A percentile compares a stretch with the other conserved stretches of the same genome.
These are phyloP conservation scores for Talaromyces sp. DNA, from an alignment of 2,329 filamentous ascomycete species.

Conservation along the genomic window DNA sequence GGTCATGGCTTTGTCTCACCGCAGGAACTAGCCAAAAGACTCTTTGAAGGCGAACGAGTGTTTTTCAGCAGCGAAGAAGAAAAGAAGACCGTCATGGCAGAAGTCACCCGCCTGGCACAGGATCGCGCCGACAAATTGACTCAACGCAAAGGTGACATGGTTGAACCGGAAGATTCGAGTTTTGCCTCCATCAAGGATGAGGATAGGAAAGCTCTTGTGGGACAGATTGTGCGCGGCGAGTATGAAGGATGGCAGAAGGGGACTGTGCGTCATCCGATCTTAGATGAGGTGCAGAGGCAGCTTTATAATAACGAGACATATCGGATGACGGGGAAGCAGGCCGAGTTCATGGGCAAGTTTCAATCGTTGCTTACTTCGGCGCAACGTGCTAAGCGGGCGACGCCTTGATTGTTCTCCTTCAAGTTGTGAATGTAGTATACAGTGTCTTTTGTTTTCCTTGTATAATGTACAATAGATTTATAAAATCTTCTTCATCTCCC, in stretches of 20 bases:
- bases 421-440: constrained; percentile 4
- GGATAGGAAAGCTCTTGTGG: constrained; percentile 29
- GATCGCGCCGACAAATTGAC: constrained; percentile 34
- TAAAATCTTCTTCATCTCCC: not conserved
- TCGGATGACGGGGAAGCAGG: constrained; percentile 33
- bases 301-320: constrained; percentile 43
- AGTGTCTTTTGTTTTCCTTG: not conserved
- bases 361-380: constrained; percentile 33
- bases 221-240: constrained; percentile 32
- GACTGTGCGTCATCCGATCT: constrained; percentile 25
- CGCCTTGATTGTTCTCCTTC: not conserved
- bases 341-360: constrained; percentile 38
- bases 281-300: constrained; percentile 34
- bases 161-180: constrained; percentile 32
- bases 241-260: constrained; percentile 27
- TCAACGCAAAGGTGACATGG: constrained; percentile 36
- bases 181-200: constrained; percentile 28
- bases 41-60: constrained; percentile 38
- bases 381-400: constrained; percentile 27
- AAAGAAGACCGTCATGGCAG: constrained; percentile 33
- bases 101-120: constrained; percentile 34
- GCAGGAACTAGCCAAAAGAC: constrained; percentile 35
- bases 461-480: constrained; percentile 4
- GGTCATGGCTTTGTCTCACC: constrained; percentile 35
- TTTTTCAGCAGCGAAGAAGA: constrained; percentile 38